Evolutionary conservation across 2,329 filamentous ascomycete genomes (phyloP), one percentile per base, ranked within the genome.

Genomic region (Fusarium subglutinans): DNA sequence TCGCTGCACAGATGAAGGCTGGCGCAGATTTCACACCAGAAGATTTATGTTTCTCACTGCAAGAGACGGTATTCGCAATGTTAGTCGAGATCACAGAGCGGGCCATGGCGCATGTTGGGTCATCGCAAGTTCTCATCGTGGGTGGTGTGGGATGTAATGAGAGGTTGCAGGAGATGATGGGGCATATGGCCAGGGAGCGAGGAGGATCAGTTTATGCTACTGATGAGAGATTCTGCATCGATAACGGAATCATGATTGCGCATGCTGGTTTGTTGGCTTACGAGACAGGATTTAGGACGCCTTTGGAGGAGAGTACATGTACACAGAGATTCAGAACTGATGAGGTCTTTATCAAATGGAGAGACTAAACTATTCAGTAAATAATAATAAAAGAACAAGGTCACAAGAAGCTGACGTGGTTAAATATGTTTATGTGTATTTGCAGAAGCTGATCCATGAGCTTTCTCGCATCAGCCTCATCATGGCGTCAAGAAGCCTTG

Each of bases 171-270:
- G 91, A 97, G 79, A 99, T 99, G 96, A 99, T 99, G 96, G 95
- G 94, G 22, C 87, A 93, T 53, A 99, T 99, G 96, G 96, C 95
- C 22, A 87, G 87, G 50, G 95, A 98, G 82, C 87, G 96, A 43
- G 94, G 95, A 60, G 96, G 96, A 8, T 95, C 91, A 78, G 94
- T 98, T 8, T 98, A 93, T 84, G 95, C 96, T 30, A 98, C 96
- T 0, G 96, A 99, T 81, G 96, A 99, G 86, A 88, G 96, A 51
- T 99, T 98, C 82, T 99, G 96, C 82, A 99, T 99, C 77, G 96
- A 99, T 83, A 99, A 99, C 79, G 96, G 96, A 55, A 98, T 99
- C 80, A 99, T 99, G 96, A 99, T 99, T 85, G 96, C 96, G 3
- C 96, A 99, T 82, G 96, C 96, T 5, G 96, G 96, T 5, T 83